Conservation (phyloP, 345 rosid species). For the Hibiscus tridactylites region DNA sequence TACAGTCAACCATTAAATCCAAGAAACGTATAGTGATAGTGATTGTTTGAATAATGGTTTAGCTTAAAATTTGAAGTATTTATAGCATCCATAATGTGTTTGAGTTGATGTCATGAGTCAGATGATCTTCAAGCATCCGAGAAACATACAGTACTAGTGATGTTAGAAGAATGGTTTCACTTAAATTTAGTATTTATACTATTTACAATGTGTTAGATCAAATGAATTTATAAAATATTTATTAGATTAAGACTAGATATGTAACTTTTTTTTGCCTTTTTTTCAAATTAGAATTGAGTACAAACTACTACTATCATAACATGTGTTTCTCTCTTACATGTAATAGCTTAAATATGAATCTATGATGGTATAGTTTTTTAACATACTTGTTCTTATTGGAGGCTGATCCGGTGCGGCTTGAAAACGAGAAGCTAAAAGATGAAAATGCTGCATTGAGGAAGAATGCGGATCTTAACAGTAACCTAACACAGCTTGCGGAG, state of each 20-base stretch:
- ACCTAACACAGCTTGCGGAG: background rate
- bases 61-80: no score
- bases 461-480: background rate
- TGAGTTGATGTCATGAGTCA: background rate
- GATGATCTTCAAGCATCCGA: background rate
- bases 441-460: slow-evolving; percentile 5
- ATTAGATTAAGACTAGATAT: background rate
- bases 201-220: background rate
- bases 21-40: background rate
- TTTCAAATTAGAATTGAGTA: background rate
- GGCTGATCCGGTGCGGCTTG: slow-evolving; percentile 5
- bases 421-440: background rate
- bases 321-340: background rate
- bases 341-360: background rate
- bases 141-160: background rate
- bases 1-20: background rate
- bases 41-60: background rate
- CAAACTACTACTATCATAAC: background rate
- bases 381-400: background rate
- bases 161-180: background rate
- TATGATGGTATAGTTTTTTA: background rate
- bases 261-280: background rate
- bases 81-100: background rate
- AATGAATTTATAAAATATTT: background rate
- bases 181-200: background rate